Percentiles rank a stretch among this genome's conserved stretches.
Conservation (phyloP, 208 protist genomes). For the Crithidia expoeki region DNA sequence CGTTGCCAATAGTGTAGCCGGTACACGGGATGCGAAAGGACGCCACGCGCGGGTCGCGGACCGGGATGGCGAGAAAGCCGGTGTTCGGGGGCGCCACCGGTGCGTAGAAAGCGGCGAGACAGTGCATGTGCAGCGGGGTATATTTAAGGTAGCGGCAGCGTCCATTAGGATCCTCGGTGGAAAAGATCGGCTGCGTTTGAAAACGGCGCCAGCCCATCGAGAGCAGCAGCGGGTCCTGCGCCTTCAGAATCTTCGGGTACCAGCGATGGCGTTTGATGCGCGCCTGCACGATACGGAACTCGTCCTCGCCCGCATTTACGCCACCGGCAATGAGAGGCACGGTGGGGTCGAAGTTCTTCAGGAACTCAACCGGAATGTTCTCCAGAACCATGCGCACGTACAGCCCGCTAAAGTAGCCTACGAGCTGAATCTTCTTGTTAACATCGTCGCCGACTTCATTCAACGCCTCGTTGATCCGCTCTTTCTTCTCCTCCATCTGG, state of each 20-base stretch:
- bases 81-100: conserved; percentile 97
- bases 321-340: conserved; percentile 95
- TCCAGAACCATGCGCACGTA: conserved; percentile 97
- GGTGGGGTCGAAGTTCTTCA: conserved; percentile 88
- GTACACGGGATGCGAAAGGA: conserved; percentile 96
- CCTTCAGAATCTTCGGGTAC: conserved; percentile 98
- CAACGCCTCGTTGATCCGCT: conserved; percentile 76
- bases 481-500: conserved; percentile 86
- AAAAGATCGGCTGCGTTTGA: conserved; percentile 95
- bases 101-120: conserved; percentile 97
- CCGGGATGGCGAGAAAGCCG: conserved; percentile 94
- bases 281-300: conserved; percentile 93
- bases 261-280: conserved; percentile 99
- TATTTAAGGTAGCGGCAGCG: conserved; percentile 99
- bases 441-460: conserved; percentile 85
- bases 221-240: conserved; percentile 98
- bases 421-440: conserved; percentile 84
- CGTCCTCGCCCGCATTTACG: conserved; percentile 95
- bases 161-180: conserved; percentile 96
- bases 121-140: conserved; percentile 99
- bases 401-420: conserved; percentile 93
- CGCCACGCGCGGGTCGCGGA: conserved; percentile 47
- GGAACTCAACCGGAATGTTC: conserved; percentile 96
- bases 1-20: conserved; percentile 97
- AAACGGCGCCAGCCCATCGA: conserved; percentile 99